phyloP scores from a whole-genome alignment of 163 green algal genomes.

The Scenedesmus sp. region DNA sequence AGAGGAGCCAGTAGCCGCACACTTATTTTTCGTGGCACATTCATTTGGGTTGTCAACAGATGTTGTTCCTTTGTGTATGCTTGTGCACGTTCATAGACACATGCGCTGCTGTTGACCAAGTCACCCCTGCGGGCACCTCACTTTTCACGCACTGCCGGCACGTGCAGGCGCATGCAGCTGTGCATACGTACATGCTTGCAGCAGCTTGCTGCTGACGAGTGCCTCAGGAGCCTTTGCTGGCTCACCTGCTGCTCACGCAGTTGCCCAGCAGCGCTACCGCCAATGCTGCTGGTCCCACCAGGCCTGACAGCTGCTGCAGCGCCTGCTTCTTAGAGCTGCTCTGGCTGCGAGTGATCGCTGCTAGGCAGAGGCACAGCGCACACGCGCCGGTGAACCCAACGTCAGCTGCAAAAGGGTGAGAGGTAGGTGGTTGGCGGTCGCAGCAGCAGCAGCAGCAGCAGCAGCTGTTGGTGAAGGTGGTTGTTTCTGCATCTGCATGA shows the following conservation, averaged over 20 bases:
- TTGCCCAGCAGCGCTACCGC: constrained; percentile 1
- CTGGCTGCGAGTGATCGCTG: not conserved
- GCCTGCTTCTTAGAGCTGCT: no score
- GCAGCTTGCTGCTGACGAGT: not conserved
- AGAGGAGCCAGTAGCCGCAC: no score
- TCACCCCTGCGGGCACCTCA: no score
- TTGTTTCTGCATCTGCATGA: no score
- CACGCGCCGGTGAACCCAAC: constrained; percentile 31
- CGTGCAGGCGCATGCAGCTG: not conserved
- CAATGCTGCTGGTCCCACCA: not conserved
- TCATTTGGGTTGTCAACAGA: no score
- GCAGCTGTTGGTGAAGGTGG: no score
- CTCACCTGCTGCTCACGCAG: not conserved
- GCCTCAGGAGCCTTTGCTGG: not conserved
- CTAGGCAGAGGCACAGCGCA: constrained; percentile 23
- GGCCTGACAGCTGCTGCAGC: not conserved
- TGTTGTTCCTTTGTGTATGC: no score
- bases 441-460: not conserved
- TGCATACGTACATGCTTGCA: not conserved
- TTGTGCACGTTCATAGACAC: no score
- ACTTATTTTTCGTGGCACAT: no score
- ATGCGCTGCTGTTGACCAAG: no score
- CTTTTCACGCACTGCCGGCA: no score
- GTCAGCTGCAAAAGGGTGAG: not conserved
- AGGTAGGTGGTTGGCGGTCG: no score